These are phyloP conservation scores for Aspergillus pseudoviridinutans DNA, from an alignment of 2,329 filamentous ascomycete species.

Conservation along the genomic window DNA sequence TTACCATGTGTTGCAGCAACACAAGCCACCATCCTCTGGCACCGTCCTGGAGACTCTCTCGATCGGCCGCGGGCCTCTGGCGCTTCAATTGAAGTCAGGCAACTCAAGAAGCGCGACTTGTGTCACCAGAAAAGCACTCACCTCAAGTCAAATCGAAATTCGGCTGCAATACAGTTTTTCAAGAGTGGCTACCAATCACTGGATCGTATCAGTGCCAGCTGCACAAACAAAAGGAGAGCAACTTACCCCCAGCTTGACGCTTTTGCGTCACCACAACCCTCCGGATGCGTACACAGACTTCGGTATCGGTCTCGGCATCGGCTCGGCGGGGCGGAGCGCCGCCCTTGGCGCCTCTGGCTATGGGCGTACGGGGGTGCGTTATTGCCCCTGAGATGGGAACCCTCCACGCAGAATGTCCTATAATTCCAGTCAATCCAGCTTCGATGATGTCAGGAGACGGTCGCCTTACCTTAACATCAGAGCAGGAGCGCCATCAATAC, in stretches of 20 bases:
- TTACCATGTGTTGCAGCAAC: not conserved
- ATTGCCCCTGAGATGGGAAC: slow-evolving; percentile 12
- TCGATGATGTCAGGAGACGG: not conserved
- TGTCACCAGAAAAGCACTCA: not conserved
- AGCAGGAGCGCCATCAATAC: slow-evolving; percentile 12
- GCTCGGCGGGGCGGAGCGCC: not conserved
- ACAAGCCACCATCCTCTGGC: not conserved
- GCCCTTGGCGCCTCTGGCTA: slow-evolving; percentile 7
- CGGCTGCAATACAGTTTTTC: not conserved
- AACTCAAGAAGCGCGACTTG: not conserved
- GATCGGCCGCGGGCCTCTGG: not conserved
- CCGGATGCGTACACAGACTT: not conserved
- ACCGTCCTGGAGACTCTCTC: not conserved
- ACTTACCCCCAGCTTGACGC: slow-evolving; percentile 11
- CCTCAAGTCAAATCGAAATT: not conserved
- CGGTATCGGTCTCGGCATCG: not conserved
- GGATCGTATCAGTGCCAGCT: not conserved
- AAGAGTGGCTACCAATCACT: slow-evolving; percentile 1
- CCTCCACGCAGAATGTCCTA: slow-evolving; percentile 4
- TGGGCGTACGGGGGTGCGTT: slow-evolving; percentile 15
- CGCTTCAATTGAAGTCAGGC: not conserved
- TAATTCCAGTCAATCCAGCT: not conserved
- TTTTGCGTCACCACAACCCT: slow-evolving; percentile 3
- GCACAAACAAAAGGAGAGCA: not conserved
- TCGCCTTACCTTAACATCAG: slow-evolving; percentile 9